A percentile compares a stretch with the other conserved stretches of the same genome.
phyloP scores from a whole-genome alignment of 768 basidiomycete species.

The Postia placenta region DNA sequence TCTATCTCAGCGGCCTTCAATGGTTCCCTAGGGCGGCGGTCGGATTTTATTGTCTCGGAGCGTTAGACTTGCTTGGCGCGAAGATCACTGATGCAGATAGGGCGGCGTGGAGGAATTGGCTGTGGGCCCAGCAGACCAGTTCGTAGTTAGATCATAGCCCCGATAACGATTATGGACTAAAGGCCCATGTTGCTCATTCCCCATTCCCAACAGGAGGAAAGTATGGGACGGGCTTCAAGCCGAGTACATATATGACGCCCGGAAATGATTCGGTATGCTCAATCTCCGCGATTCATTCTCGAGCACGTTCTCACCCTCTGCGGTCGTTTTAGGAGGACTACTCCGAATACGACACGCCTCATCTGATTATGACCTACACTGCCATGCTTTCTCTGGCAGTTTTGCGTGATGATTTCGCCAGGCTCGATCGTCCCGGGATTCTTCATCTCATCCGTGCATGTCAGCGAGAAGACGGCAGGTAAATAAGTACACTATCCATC shows the following conservation, averaged over 20 bases:
- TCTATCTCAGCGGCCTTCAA: not conserved
- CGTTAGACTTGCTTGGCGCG: slow-evolving; percentile 66
- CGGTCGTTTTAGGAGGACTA: slow-evolving; percentile 27
- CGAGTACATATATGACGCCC: slow-evolving; percentile 65
- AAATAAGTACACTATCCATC: too few relatives aligned
- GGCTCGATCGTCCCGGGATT: slow-evolving; percentile 66
- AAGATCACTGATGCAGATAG: slow-evolving; percentile 48
- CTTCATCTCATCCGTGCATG: slow-evolving; percentile 60
- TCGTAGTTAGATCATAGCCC: slow-evolving; percentile 18
- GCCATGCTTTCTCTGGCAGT: slow-evolving; percentile 80
- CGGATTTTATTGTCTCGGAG: slow-evolving; percentile 84
- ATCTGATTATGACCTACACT: slow-evolving; percentile 93
- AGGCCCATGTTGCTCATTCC: slow-evolving; percentile 5
- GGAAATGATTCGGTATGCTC: slow-evolving; percentile 9
- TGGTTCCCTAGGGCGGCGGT: slow-evolving; percentile 59
- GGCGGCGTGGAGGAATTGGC: slow-evolving; percentile 71
- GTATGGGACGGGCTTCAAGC: slow-evolving; percentile 65
- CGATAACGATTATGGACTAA: not conserved
- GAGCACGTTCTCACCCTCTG: slow-evolving; percentile 4
- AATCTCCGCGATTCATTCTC: not conserved
- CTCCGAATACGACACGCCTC: slow-evolving; percentile 58
- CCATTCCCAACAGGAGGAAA: too few relatives aligned
- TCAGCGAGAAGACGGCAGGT: slow-evolving; percentile 85
- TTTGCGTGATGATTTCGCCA: slow-evolving; percentile 77
- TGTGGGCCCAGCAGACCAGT: slow-evolving; percentile 85